Evolutionary conservation across 1,284 basidiomycete species (phyloP).

Genomic region (Blastosporella zonata): DNA sequence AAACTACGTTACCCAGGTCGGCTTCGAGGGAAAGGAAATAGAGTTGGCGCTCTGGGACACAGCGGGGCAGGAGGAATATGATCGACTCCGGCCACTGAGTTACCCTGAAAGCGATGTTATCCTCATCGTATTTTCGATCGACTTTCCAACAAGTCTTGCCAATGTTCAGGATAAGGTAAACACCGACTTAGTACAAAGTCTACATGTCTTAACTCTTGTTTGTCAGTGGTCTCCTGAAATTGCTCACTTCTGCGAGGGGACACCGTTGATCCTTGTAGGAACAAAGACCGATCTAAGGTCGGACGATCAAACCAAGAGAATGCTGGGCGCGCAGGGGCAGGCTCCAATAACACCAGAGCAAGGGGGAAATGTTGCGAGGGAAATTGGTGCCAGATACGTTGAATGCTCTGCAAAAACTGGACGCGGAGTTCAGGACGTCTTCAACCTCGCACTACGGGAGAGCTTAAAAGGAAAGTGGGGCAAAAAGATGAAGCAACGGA

Average conservation of each 20-base stretch:
- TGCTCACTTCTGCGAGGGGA: constrained; percentile 93
- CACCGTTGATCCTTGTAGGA: constrained; percentile 90
- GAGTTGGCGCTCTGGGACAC: constrained; percentile 98
- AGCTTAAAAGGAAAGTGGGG: constrained; percentile 78
- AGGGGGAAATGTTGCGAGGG: constrained; percentile 77
- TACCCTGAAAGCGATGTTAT: constrained; percentile 98
- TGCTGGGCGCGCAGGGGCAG: constrained; percentile 91
- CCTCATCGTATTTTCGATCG: constrained; percentile 94
- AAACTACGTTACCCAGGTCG: constrained; percentile 91
- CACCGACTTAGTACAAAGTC: not conserved
- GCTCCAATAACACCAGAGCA: constrained; percentile 80
- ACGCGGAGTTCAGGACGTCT: constrained; percentile 89
- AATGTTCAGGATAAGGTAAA: constrained; percentile 93
- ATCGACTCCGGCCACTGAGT: constrained; percentile 88
- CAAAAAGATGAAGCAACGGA: constrained; percentile 68
- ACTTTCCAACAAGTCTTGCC: constrained; percentile 91
- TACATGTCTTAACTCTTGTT: constrained; percentile 3
- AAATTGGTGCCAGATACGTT: constrained; percentile 93
- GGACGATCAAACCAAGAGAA: constrained; percentile 86
- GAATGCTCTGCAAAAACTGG: constrained; percentile 96
- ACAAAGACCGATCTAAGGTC: constrained; percentile 91
- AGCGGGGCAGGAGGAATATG: constrained; percentile 98
- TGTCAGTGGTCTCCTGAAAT: constrained; percentile 95
- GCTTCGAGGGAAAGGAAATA: constrained; percentile 86
- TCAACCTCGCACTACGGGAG: constrained; percentile 86